These are phyloP conservation scores for Penicillium turbatum DNA, from an alignment of 495 filamentous ascomycete species.

Conservation along the genomic window DNA sequence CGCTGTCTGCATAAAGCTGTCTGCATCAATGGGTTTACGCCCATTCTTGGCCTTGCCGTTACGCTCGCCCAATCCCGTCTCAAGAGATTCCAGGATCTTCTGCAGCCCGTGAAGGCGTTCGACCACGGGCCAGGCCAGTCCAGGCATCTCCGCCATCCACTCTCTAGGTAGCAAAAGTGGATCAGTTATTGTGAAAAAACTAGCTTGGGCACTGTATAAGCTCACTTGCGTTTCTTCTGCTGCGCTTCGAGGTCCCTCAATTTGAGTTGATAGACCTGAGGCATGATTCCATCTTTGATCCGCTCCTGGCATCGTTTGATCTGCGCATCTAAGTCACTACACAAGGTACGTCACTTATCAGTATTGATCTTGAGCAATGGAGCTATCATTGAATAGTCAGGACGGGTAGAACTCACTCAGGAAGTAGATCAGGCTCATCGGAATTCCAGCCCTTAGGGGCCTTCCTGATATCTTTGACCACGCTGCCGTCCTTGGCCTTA, in stretches of 20 bases:
- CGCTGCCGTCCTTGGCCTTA: not conserved
- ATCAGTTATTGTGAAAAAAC: not conserved
- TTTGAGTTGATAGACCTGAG: conserved; percentile 5
- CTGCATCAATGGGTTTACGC: not conserved
- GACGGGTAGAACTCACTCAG: not conserved
- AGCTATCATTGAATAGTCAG: not conserved
- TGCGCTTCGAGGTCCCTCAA: not conserved
- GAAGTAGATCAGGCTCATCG: conserved; percentile 8
- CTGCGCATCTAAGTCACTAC: conserved; percentile 12
- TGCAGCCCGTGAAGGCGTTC: not conserved
- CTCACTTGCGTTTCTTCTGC: not conserved
- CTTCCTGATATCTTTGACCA: not conserved
- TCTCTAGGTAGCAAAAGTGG: not conserved
- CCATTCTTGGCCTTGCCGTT: too few relatives aligned
- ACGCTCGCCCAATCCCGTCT: not conserved
- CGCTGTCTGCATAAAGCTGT: not conserved
- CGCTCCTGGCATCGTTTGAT: conserved; percentile 10
- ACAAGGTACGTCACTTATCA: not conserved
- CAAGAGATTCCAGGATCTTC: not conserved
- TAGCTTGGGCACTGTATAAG: not conserved
- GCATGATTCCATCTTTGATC: conserved; percentile 13
- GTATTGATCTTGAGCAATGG: not conserved
- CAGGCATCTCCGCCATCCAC: not conserved
- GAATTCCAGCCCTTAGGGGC: conserved; percentile 8
- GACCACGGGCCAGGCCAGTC: not conserved